Evolutionary conservation across 441 rosid species (phyloP), one percentile per base, ranked within the genome.

Genomic region (Pelargonium myrrhifolium): DNA sequence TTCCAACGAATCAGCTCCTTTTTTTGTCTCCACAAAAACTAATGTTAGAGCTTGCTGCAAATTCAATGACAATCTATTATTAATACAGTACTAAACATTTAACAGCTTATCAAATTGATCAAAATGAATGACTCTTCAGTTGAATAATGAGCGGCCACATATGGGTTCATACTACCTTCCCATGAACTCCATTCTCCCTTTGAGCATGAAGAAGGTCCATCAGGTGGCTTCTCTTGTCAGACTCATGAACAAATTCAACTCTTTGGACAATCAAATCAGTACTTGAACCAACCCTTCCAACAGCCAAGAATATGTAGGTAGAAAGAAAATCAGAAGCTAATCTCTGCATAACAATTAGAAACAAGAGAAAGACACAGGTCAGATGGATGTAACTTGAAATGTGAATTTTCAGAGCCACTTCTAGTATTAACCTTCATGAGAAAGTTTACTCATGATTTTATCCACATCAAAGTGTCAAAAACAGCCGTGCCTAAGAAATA

Each of bases 151-250:
- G 20, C 15, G 58, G 21, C 58, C 20, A 4, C 1, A 51, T 51
- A 45, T 11, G 10, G 10, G 51, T 10, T 10, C 35, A 39, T 14
- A 67, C 62, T 84, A 89, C 97, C 97, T 87, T 93, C 68, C 86
- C 86, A 8, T 86, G 84, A 71, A 67, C 71, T 65, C 87, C 96
- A 78, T 80, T 89, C 71, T 74, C 87, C 81, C 85, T 86, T 68
- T 93, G 96, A 12, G 99, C 99, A 71, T 89, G 92, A 71, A 93
- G 90, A 66, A 89, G 97, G 76, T 93, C 97, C 99, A 90, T 93
- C 24, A 88, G 95, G 64, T 86, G 88, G 77, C 99, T 93, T 83
- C 97, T 93, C 80, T 93, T 91, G 83, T 89, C 96, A 63, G 92
- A 74, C 70, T 94, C 99, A 0, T 74, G 87, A 67, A 91, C 96